Evolutionary conservation across 495 filamentous ascomycete species (phyloP), one percentile per base, ranked within the genome.

Genomic region (Lineolata rhizophorae): DNA sequence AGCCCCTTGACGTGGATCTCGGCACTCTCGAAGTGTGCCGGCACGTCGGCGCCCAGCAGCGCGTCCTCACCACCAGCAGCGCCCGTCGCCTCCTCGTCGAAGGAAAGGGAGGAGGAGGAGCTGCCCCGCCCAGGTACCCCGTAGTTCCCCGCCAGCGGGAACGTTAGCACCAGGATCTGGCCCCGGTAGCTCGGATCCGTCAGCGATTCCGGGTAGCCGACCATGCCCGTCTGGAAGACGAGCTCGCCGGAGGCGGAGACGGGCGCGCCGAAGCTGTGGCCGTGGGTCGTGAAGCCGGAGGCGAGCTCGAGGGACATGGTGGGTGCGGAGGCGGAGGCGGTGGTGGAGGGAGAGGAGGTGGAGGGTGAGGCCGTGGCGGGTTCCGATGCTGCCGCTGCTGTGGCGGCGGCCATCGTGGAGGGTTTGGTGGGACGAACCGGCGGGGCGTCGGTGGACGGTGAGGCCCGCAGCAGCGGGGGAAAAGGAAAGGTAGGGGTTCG

Each of bases 201-300:
- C 45, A 92, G 65, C 9, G 79, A 84, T 59, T 97, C 87, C 19
- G 87, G 84, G 49, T 97, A 97, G 38, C 87, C 87, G 35, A 97
- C 87, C 87, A 97, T 91, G 48, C 87, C 87, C 30, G 87, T 97
- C 63, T 97, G 87, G 60, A 97, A 97, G 54, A 97, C 87, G 49
- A 95, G 61, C 65, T 97, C 87, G 46, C 87, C 87, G 36, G 85
- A 74, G 44, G 87, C 68, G 49, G 75, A 90, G 63, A 79, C 87
- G 47, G 80, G 62, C 17, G 83, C 80, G 48, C 87, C 87, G 49
- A 94, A 97, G 61, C 83, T 92, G 57, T 80, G 76, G 33, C 87
- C 87, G 43, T 83, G 76, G 60, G 83, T 91, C 43, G 73, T 66
- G 19, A 68, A 68, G 46, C 80, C 82, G 64, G 94, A 82, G 49